Conservation (phyloP, 495 filamentous ascomycete genomes). For the Neurospora tetrasperma region DNA sequence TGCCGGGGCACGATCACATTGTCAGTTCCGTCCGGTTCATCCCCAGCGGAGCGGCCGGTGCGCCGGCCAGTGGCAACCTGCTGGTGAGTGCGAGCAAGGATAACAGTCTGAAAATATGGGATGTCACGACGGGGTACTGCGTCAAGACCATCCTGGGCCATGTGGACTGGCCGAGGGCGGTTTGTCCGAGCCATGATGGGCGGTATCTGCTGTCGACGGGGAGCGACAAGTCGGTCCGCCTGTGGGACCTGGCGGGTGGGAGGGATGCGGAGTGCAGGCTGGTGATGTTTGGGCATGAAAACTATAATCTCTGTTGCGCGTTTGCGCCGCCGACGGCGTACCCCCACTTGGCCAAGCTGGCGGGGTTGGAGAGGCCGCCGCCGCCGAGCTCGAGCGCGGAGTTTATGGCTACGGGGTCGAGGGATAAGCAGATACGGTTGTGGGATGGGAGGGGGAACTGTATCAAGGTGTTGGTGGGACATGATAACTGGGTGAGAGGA, state of each 20-base stretch:
- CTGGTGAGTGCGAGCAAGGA: slow-evolving; percentile 71
- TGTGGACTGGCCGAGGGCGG: slow-evolving; percentile 73
- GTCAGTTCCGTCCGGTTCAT: slow-evolving; percentile 79
- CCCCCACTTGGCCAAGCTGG: slow-evolving; percentile 57
- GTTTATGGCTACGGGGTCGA: slow-evolving; percentile 75
- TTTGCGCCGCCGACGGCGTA: slow-evolving; percentile 75
- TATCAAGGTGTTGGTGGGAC: slow-evolving; percentile 73
- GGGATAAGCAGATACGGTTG: slow-evolving; percentile 81
- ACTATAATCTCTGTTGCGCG: slow-evolving; percentile 54
- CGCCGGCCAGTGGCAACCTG: slow-evolving; percentile 57
- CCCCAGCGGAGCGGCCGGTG: slow-evolving; percentile 51
- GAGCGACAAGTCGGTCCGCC: slow-evolving; percentile 60
- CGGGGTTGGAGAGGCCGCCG: slow-evolving; percentile 63
- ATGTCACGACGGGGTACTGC: slow-evolving; percentile 81
- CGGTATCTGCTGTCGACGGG: slow-evolving; percentile 68
- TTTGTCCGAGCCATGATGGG: slow-evolving; percentile 69
- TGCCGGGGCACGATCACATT: slow-evolving; percentile 82
- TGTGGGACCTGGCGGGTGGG: slow-evolving; percentile 67
- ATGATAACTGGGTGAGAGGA: slow-evolving; percentile 87
- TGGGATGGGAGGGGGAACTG: slow-evolving; percentile 77
- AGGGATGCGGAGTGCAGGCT: slow-evolving; percentile 57
- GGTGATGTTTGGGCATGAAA: slow-evolving; percentile 76
- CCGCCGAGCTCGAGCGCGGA: slow-evolving; percentile 61
- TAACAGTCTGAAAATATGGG: slow-evolving; percentile 73
- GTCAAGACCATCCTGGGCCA: slow-evolving; percentile 71